Percentiles rank a stretch among this genome's conserved stretches.
These are phyloP conservation scores for Syzygium oleosum DNA, from an alignment of 345 rosid species.

Conservation along the genomic window DNA sequence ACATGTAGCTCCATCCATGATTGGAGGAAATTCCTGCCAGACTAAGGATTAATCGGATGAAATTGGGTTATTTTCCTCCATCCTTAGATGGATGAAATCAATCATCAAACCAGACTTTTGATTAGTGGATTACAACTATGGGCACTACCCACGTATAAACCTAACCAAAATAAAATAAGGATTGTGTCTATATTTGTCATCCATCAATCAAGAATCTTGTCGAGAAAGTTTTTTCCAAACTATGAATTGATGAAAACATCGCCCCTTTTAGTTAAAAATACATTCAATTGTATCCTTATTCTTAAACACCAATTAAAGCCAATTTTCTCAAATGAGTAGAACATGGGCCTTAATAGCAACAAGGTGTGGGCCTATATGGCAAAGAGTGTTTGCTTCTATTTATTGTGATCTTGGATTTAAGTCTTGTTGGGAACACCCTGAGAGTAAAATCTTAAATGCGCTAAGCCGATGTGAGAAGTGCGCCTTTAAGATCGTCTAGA, in stretches of 20 bases:
- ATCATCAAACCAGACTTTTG: not conserved
- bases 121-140: not conserved
- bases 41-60: no score
- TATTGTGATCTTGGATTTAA: accelerated
- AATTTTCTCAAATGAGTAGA: not conserved
- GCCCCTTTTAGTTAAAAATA: not conserved
- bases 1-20: not conserved
- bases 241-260: not conserved
- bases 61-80: no score
- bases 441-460: not conserved
- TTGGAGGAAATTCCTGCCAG: not conserved
- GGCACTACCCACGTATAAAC: not conserved
- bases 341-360: not conserved
- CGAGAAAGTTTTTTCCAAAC: not conserved
- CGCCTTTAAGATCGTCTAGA: not conserved
- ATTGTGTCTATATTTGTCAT: not conserved
- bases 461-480: not conserved
- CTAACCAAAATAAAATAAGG: not conserved
- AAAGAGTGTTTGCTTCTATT: not conserved
- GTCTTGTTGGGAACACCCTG: not conserved
- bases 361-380: not conserved
- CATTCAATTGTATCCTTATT: not conserved
- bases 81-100: no score
- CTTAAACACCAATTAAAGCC: not conserved
- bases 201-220: not conserved